phyloP scores from a whole-genome alignment of 148 eudicot genomes.

The Vaccinium myrtillus region DNA sequence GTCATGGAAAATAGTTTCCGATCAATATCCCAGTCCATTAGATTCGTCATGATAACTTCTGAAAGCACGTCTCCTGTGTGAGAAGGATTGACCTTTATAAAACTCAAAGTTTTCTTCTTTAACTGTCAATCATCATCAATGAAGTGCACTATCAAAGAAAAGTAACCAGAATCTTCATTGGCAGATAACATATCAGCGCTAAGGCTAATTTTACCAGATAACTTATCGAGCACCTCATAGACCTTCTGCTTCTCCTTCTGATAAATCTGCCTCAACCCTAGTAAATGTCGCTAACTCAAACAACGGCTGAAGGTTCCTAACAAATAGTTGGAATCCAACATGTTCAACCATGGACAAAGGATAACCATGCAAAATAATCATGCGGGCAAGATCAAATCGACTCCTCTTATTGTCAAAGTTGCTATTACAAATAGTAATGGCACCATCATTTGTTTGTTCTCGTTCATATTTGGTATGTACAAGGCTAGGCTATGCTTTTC shows the following conservation, averaged over 20 bases:
- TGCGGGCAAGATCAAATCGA: constrained; percentile 46
- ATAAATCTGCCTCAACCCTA: constrained; percentile 50
- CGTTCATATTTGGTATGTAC: constrained; percentile 27
- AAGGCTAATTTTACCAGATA: constrained; percentile 76
- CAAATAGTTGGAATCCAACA: constrained; percentile 47
- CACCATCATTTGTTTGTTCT: constrained; percentile 28
- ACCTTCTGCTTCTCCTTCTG: constrained; percentile 70
- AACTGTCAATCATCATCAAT: constrained; percentile 71
- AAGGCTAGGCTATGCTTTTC: constrained; percentile 26
- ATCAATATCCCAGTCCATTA: constrained; percentile 71
- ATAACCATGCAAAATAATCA: constrained; percentile 57
- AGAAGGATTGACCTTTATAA: constrained; percentile 47
- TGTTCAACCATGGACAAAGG: constrained; percentile 52
- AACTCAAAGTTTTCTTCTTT: constrained; percentile 59
- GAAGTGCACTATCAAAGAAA: constrained; percentile 70
- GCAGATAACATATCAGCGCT: constrained; percentile 61
- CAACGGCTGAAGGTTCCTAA: constrained; percentile 52
- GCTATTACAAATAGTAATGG: constrained; percentile 13
- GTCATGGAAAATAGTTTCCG: constrained; percentile 76
- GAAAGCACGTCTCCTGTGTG: constrained; percentile 39
- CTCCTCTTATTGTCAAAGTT: constrained; percentile 42
- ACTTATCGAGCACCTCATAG: constrained; percentile 63
- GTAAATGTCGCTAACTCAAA: constrained; percentile 39
- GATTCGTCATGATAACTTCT: no score
- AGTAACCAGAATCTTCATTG: constrained; percentile 59